These are phyloP conservation scores for Mycena vulgaris DNA, from an alignment of 768 basidiomycete genomes.

Conservation along the genomic window DNA sequence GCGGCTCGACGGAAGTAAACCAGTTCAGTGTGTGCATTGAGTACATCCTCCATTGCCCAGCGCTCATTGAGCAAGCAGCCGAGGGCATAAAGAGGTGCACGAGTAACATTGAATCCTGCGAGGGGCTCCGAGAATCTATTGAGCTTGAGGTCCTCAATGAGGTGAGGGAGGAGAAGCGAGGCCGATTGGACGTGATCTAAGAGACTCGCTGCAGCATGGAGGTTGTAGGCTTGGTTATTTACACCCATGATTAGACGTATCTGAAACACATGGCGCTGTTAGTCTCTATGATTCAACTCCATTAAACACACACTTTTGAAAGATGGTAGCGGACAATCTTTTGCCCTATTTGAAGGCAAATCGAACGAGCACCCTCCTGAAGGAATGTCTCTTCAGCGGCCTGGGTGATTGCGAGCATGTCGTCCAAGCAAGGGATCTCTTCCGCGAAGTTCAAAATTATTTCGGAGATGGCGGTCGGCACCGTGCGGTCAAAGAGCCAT, in stretches of 20 bases:
- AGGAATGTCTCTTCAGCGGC: background rate
- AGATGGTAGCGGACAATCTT: background rate
- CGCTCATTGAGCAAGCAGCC: constrained; percentile 12
- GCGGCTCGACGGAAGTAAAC: constrained; percentile 6
- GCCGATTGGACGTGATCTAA: background rate
- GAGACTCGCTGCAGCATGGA: background rate
- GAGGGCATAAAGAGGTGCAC: background rate
- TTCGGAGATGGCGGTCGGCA: too few relatives aligned
- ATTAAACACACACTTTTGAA: background rate
- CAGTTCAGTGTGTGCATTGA: constrained; percentile 13
- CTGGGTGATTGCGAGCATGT: background rate
- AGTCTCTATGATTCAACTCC: background rate
- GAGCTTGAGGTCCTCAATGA: constrained; percentile 3
- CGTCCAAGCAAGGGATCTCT: background rate
- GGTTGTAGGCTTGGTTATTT: constrained; percentile 8
- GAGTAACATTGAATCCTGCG: constrained; percentile 2
- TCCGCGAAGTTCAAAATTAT: too few relatives aligned
- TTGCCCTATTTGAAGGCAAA: background rate
- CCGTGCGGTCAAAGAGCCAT: too few relatives aligned
- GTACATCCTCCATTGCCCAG: constrained; percentile 13
- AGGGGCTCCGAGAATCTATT: background rate
- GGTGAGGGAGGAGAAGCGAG: background rate
- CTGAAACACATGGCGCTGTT: background rate
- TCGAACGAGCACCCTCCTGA: background rate
- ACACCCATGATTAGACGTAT: background rate